Conservation (phyloP, 2,329 filamentous ascomycete genomes). For the Penicillium palitans region DNA sequence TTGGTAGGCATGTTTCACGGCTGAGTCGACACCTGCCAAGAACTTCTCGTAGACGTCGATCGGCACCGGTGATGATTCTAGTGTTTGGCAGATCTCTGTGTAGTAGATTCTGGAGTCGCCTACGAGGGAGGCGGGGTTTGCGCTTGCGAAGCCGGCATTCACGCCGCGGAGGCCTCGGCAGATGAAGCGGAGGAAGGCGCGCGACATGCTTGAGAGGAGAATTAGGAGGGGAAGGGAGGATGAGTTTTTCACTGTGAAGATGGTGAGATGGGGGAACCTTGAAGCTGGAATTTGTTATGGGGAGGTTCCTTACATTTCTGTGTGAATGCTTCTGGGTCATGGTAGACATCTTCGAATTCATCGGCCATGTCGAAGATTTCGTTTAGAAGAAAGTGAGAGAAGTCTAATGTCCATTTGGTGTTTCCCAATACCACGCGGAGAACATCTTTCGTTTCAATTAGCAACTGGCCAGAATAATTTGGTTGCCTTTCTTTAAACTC, state of each 20-base stretch:
- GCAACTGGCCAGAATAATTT: background rate
- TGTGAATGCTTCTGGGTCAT: constrained; percentile 38
- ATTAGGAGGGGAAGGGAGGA: constrained; percentile 52
- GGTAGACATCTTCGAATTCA: constrained; percentile 36
- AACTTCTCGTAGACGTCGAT: constrained; percentile 64
- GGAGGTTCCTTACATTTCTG: constrained; percentile 34
- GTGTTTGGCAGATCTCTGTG: constrained; percentile 55
- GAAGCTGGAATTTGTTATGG: background rate
- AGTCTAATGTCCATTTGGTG: constrained; percentile 74
- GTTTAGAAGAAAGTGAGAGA: constrained; percentile 58
- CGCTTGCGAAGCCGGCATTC: constrained; percentile 42
- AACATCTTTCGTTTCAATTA: constrained; percentile 55
- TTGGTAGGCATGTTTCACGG: constrained; percentile 61
- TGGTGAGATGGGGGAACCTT: constrained; percentile 3
- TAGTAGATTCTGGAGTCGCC: constrained; percentile 47
- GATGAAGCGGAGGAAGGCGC: constrained; percentile 69
- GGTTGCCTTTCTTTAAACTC: constrained; percentile 19
- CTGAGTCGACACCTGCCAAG: constrained; percentile 64
- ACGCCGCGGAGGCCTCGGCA: constrained; percentile 65
- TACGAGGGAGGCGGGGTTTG: constrained; percentile 42
- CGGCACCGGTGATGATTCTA: constrained; percentile 57
- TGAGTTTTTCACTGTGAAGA: constrained; percentile 35
- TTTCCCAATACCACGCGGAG: constrained; percentile 72
- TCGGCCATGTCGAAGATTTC: constrained; percentile 51
- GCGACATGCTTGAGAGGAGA: constrained; percentile 71